phyloP scores from a whole-genome alignment of 345 rosid genomes.

The Mangifera indica region DNA sequence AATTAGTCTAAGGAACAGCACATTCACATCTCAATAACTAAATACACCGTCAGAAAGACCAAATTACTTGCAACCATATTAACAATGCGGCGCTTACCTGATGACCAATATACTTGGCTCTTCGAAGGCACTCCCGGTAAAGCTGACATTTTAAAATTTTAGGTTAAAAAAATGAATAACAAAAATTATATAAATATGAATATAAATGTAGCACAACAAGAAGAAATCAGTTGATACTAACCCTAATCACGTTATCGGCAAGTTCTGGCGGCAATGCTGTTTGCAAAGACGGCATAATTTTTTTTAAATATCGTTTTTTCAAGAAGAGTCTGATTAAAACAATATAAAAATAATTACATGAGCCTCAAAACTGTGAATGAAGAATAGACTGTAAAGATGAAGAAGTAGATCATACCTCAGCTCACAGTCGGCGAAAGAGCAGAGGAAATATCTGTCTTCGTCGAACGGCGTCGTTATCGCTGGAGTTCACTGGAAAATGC shows the following conservation, averaged over 20 bases:
- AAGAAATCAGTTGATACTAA: slow-evolving; percentile 31
- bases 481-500: too few species aligned
- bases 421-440: background rate
- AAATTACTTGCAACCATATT: background rate
- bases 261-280: slow-evolving; percentile 89
- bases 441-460: background rate
- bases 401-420: slow-evolving; percentile 11
- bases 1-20: too few species aligned
- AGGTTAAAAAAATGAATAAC: background rate
- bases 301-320: background rate
- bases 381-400: background rate
- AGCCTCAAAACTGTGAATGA: background rate
- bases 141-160: slow-evolving; percentile 42
- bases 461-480: too few species aligned
- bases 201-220: background rate
- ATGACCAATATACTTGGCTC: slow-evolving; percentile 84
- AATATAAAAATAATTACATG: background rate
- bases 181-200: background rate
- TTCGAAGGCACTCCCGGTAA: slow-evolving; percentile 93
- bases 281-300: slow-evolving; percentile 79
- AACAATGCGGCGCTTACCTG: slow-evolving; percentile 33
- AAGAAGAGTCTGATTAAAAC: slow-evolving; percentile 2
- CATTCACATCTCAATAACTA: too few species aligned
- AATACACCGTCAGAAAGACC: too few species aligned
- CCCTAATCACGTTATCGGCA: slow-evolving; percentile 85